phyloP scores from a whole-genome alignment of 2,329 filamentous ascomycete species.

The Colletotrichum melonis region DNA sequence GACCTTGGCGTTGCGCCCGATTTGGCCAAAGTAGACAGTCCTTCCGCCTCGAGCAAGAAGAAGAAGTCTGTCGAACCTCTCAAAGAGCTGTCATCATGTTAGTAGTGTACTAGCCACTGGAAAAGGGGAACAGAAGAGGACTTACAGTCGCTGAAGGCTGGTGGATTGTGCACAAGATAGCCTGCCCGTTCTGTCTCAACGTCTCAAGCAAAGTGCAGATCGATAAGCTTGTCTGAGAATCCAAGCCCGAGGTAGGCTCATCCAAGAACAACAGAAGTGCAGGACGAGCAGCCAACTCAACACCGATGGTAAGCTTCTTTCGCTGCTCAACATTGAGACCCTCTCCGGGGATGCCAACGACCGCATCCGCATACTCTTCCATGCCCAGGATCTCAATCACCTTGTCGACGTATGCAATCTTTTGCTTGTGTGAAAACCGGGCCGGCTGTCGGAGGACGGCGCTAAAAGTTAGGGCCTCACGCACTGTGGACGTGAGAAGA shows the following conservation, averaged over 20 bases:
- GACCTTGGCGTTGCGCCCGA: constrained; percentile 61
- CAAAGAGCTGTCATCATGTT: constrained; percentile 50
- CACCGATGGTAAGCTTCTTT: constrained; percentile 77
- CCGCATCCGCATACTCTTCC: constrained; percentile 75
- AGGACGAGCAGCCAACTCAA: constrained; percentile 81
- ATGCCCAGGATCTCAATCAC: constrained; percentile 49
- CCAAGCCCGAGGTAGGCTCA: constrained; percentile 81
- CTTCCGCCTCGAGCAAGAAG: constrained; percentile 65
- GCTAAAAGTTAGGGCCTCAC: constrained; percentile 75
- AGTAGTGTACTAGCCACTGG: neutral
- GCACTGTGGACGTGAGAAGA: constrained; percentile 73
- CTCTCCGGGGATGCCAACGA: constrained; percentile 76
- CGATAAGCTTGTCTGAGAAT: constrained; percentile 80
- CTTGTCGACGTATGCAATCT: constrained; percentile 43
- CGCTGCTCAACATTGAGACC: constrained; percentile 55
- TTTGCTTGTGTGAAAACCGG: constrained; percentile 53
- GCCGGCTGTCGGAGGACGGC: constrained; percentile 75
- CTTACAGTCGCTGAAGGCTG: constrained; percentile 55
- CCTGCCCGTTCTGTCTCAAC: constrained; percentile 61
- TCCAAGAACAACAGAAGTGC: constrained; percentile 80
- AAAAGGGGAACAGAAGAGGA: neutral
- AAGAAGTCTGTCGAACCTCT: constrained; percentile 66
- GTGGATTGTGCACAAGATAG: constrained; percentile 64
- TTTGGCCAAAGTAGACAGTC: constrained; percentile 70
- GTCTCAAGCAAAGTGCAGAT: constrained; percentile 79